phyloP scores from a whole-genome alignment of 2,329 filamentous ascomycete genomes.

The Remersonia thermophila region DNA sequence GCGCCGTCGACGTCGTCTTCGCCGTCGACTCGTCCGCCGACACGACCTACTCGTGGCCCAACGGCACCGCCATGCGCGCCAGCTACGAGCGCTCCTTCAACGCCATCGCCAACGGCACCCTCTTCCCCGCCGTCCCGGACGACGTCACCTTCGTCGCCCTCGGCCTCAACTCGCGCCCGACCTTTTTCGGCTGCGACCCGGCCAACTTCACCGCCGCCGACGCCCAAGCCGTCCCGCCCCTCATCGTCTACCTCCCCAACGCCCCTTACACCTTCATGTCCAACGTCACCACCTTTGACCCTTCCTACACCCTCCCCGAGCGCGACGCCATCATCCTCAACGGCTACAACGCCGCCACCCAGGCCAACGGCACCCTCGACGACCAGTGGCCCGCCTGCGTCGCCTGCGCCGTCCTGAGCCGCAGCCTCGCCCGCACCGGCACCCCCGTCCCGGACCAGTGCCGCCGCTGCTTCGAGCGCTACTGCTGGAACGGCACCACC shows the following conservation, averaged over 20 bases:
- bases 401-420: constrained; percentile 71
- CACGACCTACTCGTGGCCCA: constrained; percentile 44
- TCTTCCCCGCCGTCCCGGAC: constrained; percentile 47
- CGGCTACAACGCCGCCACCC: constrained; percentile 72
- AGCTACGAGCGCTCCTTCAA: constrained; percentile 42
- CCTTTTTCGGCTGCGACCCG: constrained; percentile 50
- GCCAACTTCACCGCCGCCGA: constrained; percentile 20
- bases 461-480: constrained; percentile 59
- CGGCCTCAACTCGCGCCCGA: constrained; percentile 45
- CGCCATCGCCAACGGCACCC: constrained; percentile 37
- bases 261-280: constrained; percentile 63
- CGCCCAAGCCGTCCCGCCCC: constrained; percentile 16
- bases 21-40: constrained; percentile 54
- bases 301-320: constrained; percentile 48
- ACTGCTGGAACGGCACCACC: constrained; percentile 86
- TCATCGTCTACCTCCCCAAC: constrained; percentile 63
- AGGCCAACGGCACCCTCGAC: constrained; percentile 68
- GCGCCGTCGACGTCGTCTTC: constrained; percentile 49
- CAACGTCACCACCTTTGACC: constrained; percentile 70
- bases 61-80: constrained; percentile 45
- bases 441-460: constrained; percentile 61
- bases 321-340: constrained; percentile 77
- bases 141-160: constrained; percentile 43
- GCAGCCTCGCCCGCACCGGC: constrained; percentile 60
- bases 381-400: constrained; percentile 70